Evolutionary conservation across 2,329 filamentous ascomycete genomes (phyloP), one percentile per base, ranked within the genome.

Genomic region (Claviceps sp.): DNA sequence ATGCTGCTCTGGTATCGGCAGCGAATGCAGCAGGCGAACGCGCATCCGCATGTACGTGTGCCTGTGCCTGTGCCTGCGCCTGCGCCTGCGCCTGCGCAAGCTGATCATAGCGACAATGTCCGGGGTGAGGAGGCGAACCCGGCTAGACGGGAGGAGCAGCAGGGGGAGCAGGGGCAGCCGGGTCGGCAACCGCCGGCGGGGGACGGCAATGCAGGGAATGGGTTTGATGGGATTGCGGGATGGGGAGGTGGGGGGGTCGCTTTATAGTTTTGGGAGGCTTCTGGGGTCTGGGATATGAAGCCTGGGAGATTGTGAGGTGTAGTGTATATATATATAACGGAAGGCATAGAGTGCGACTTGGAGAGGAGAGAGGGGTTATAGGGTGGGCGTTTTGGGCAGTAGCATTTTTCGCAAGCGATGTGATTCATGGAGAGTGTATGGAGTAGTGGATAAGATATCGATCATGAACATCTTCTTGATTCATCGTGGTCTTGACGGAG

Each of bases 1-100:
- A 79, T 86, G 50, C 72, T 97, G 37, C 76, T 97, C 16, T 95
- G 89, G 67, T 91, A 93, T 65, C 75, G 87, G 20, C 83, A 88
- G 56, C 82, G 81, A 62, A 73, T 81, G 54, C 85, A 88, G 62
- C 73, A 83, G 58, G 74, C 71, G 34, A 73, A 76, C 50, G 61
- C 58, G n/a, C 44, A 34, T 11, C 30, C 30, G 30, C 30, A 34
- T 34, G 30, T 3, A 11, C 30, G 30, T 34, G 30, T 34, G 30
- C 30, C 30, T 11, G 30, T 11, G 8, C 30, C 30, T 30, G 7
- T 2, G 26, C 26, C 26, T 30, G 8, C 2, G 26, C 26, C 26
- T 30, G 6, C 24, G 24, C 24, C 24, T 26, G 26, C 26, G 2
- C 26, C 26, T 9, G 43, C 22, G 7, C 60, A 65, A 52, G 60